These are phyloP conservation scores for Colletotrichum tropicale DNA, from an alignment of 2,329 filamentous ascomycete genomes.

Conservation along the genomic window DNA sequence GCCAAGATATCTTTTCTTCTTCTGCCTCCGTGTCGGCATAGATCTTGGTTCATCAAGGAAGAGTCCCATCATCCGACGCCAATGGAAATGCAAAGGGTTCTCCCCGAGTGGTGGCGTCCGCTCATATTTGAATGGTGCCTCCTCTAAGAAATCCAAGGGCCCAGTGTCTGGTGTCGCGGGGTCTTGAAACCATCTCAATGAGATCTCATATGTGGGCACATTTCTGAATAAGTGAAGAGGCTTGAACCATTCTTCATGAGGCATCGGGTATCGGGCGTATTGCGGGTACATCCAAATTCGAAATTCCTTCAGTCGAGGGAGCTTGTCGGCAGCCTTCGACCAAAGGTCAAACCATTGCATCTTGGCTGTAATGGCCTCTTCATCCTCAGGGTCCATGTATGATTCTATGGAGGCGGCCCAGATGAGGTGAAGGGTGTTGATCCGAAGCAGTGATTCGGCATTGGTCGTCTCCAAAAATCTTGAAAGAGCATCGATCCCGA, in stretches of 20 bases:
- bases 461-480: not conserved
- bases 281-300: conserved; percentile 7
- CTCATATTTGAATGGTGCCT: conserved; percentile 3
- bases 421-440: not conserved
- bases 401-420: conserved; percentile 6
- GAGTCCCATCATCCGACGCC: not conserved
- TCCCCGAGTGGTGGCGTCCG: not conserved
- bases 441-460: not conserved
- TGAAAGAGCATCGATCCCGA: not conserved
- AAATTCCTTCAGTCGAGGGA: not conserved
- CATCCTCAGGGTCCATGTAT: not conserved
- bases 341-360: not conserved
- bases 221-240: conserved; percentile 1
- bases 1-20: not conserved
- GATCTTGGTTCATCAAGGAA: not conserved
- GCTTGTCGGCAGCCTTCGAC: not conserved
- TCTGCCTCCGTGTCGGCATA: not conserved
- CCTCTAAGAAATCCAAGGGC: not conserved
- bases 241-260: conserved; percentile 5
- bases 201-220: not conserved
- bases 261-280: conserved; percentile 11
- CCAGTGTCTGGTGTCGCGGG: not conserved
- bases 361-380: not conserved
- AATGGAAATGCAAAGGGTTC: conserved; percentile 5
- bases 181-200: conserved; percentile 8